Evolutionary conservation across 805 yeast species (phyloP).

Genomic region (Hanseniaspora occidentalis): DNA sequence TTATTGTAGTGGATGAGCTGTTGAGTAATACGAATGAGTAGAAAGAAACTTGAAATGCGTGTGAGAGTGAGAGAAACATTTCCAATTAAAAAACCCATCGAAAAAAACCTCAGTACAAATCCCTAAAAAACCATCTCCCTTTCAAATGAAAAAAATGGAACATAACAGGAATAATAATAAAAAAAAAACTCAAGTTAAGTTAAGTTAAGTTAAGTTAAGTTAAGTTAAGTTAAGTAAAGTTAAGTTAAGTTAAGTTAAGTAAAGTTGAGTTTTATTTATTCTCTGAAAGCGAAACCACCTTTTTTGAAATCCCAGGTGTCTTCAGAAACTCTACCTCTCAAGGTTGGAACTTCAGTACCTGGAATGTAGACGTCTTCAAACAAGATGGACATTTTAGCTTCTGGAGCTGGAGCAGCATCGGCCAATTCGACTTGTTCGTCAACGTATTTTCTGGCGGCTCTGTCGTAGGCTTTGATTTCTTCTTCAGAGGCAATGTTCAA

Average conservation of each 20-base stretch:
- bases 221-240: too few relatives aligned
- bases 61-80: neutral
- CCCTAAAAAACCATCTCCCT: too few relatives aligned
- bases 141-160: too few relatives aligned
- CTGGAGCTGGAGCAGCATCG: conserved; percentile 89
- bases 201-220: too few relatives aligned
- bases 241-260: too few relatives aligned
- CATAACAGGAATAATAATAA: too few relatives aligned
- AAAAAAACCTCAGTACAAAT: too few relatives aligned
- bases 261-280: too few relatives aligned
- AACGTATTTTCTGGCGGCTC: conserved; percentile 90
- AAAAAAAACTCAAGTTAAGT: too few relatives aligned
- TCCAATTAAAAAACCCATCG: too few relatives aligned
- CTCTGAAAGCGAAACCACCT: conserved; percentile 29
- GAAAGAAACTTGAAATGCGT: neutral
- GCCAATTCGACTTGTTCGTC: conserved; percentile 92
- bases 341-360: conserved; percentile 83
- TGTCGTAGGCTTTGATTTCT: conserved; percentile 88
- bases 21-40: too few relatives aligned
- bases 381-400: conserved; percentile 84
- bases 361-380: conserved; percentile 94
- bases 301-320: conserved; percentile 78
- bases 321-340: conserved; percentile 94
- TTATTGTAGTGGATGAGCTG: too few relatives aligned
- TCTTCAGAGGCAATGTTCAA: conserved; percentile 82